These are phyloP conservation scores for Colletotrichum coccodes DNA, from an alignment of 2,329 filamentous ascomycete species.

Conservation along the genomic window DNA sequence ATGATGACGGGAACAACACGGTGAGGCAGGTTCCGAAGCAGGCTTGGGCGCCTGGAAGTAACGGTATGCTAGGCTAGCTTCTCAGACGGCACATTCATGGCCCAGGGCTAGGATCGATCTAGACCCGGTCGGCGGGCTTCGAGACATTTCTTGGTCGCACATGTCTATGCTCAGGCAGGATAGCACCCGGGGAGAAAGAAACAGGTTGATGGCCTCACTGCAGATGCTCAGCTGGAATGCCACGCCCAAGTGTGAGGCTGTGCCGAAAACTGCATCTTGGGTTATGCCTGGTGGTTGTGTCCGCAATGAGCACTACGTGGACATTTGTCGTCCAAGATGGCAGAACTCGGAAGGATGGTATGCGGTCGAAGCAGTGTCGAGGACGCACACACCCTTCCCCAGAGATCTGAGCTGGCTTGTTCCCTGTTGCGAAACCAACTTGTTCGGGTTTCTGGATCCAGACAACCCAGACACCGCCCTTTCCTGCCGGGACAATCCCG, in stretches of 20 bases:
- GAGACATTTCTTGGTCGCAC: background rate
- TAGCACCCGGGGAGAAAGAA: conserved; percentile 5
- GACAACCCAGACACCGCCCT: conserved; percentile 27
- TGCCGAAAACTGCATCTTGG: background rate
- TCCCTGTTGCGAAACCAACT: conserved; percentile 24
- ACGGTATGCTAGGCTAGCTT: conserved; percentile 17
- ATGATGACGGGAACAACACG: background rate
- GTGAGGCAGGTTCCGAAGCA: conserved; percentile 20
- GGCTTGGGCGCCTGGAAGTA: conserved; percentile 10
- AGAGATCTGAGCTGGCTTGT: conserved; percentile 12
- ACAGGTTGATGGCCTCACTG: conserved; percentile 2
- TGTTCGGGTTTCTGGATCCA: conserved; percentile 12
- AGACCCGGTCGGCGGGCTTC: conserved; percentile 4
- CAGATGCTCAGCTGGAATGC: background rate
- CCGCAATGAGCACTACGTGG: background rate
- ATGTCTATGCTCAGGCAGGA: background rate
- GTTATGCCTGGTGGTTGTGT: background rate
- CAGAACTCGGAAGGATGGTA: background rate
- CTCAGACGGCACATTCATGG: conserved; percentile 1
- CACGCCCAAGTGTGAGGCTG: background rate
- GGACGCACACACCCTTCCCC: conserved; percentile 2
- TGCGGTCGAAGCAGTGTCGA: conserved; percentile 2
- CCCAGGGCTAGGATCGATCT: conserved; percentile 8
- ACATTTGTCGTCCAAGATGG: conserved; percentile 6
- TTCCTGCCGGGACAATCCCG: conserved; percentile 24